Conservation (phyloP, 768 basidiomycete genomes). For the Lactarius indigo region DNA sequence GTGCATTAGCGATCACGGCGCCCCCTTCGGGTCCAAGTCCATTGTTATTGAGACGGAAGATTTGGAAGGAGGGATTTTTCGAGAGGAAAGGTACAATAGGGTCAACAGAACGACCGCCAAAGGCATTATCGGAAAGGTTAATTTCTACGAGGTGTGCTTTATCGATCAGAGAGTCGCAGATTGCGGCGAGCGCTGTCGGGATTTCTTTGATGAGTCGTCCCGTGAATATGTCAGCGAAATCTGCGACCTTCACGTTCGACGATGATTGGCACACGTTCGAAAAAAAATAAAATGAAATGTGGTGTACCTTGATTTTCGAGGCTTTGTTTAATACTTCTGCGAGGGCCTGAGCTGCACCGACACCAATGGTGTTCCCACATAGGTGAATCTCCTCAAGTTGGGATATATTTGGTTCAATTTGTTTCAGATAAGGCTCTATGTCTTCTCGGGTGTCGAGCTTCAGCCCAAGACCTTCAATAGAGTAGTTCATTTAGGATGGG, state of each 20-base stretch:
- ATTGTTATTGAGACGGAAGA: slow-evolving; percentile 93
- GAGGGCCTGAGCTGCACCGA: slow-evolving; percentile 83
- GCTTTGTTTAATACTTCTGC: slow-evolving; percentile 75
- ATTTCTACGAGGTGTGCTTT: slow-evolving; percentile 82
- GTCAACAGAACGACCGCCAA: slow-evolving; percentile 91
- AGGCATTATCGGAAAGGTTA: slow-evolving; percentile 93
- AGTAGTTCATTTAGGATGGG: slow-evolving; percentile 34
- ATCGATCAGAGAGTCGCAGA: slow-evolving; percentile 82
- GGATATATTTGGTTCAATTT: slow-evolving; percentile 52
- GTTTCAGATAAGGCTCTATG: slow-evolving; percentile 66
- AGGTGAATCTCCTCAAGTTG: slow-evolving; percentile 83
- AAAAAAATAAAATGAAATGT: neutral
- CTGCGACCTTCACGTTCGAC: slow-evolving; percentile 64
- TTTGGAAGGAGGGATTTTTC: slow-evolving; percentile 73
- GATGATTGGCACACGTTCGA: slow-evolving; percentile 6
- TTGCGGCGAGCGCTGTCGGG: slow-evolving; percentile 79
- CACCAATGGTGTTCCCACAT: slow-evolving; percentile 91
- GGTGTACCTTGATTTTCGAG: slow-evolving; percentile 61
- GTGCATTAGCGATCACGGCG: slow-evolving; percentile 76
- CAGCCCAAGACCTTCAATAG: slow-evolving; percentile 63
- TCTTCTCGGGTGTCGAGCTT: slow-evolving; percentile 78
- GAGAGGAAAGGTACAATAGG: slow-evolving; percentile 90
- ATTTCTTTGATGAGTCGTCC: slow-evolving; percentile 95
- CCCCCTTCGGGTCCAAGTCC: slow-evolving; percentile 93
- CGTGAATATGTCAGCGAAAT: slow-evolving; percentile 98